Base-by-base conservation (phyloP, 208 protist species). In the Tritrichomonas foetus region DNA sequence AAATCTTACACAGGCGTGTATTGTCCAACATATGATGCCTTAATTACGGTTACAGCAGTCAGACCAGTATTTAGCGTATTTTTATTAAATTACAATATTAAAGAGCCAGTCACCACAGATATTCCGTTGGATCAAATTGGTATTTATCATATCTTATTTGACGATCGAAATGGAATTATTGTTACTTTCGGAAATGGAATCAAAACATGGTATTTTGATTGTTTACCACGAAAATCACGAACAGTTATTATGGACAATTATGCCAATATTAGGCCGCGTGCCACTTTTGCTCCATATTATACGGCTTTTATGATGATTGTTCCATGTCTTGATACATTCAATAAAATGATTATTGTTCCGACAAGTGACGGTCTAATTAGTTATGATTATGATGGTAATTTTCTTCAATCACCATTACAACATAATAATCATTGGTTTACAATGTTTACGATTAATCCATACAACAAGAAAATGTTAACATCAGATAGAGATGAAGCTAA, bases 171-270 rank as follows among this genome's bases (percentile, higher is more conserved):
- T 50, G 14, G 41, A 44, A 82, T 50, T n/a, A 47, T 82, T 27
- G 33, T 82, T 41, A 82, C 74, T 82, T 50, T 82, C 3, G 74
- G 74, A 50, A 82, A 47, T 1, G 74, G 74, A 49, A 82, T 82
- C 39, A 82, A 82, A 82, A 47, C 74, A 14, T 82, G 74, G 74
- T 39, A 50, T 47, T 39, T 82, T 3, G 74, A 82, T 22, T 82
- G 41, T 50, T 30, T 39, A 50, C 74, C 33, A 3, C 20, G 50
- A 3, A 50, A 30, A 50, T n/a, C 33, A 47, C 41, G 16, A 50
- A 44, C 47, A 30, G 41, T 82, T 30, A 82, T 22, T 30, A 50
- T 41, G 0, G 74, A 39, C 30, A 47, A 47, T 27, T 50, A 20
- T 1, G 74, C 41, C 9, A 49, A 44, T 30, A 47, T 82, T 39